Base-by-base conservation (phyloP, 352 stramenopile genomes). In the Globisporangium cederbergense region DNA sequence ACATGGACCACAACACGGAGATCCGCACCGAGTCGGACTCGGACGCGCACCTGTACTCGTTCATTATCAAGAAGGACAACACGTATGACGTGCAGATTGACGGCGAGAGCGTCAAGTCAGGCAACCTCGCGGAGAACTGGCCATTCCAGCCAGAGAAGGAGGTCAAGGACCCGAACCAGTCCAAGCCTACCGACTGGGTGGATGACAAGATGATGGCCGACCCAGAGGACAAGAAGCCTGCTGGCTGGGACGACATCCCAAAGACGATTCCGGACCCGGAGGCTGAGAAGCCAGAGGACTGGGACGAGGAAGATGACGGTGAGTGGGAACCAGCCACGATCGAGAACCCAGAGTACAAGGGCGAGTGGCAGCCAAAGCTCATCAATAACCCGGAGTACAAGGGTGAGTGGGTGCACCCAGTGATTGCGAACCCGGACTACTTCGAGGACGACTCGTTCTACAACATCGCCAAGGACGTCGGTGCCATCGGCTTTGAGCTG, bases 341-440 rank as follows among this genome's bases (percentile, higher is more conserved):
- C 62, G 79, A 95, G 62, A 99, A 98, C 86, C 97, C 97, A 3
- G 96, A 99, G 47, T 99, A 98, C 89, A 98, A 99, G 88, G 98
- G 98, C 66, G 85, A 97, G 76, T 99, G 98, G 98, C 97, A 97
- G 68, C 93, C 96, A 7, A 97, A 96, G 71, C 98, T 98, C 82
- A 99, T 99, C 72, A 80, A 96, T 58, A 99, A 99, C 80, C 97
- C 97, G 9, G 96, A 97, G 43, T 99, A 99, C 93, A 99, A 99
- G 86, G 98, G 97, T 66, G 75, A 90, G 64, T 99, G 98, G 98
- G 90, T 89, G 54, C 97, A 99, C 74, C 97, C 96, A 28, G 76
- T 98, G 68, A 98, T 99, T 67, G 62, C 83, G 45, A 99, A 99
- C 83, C 97, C 97, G 11, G 94, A 99, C 34, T 99, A 98, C 77